These are phyloP conservation scores for Trichoderma breve DNA, from an alignment of 2,329 filamentous ascomycete genomes.

Conservation along the genomic window DNA sequence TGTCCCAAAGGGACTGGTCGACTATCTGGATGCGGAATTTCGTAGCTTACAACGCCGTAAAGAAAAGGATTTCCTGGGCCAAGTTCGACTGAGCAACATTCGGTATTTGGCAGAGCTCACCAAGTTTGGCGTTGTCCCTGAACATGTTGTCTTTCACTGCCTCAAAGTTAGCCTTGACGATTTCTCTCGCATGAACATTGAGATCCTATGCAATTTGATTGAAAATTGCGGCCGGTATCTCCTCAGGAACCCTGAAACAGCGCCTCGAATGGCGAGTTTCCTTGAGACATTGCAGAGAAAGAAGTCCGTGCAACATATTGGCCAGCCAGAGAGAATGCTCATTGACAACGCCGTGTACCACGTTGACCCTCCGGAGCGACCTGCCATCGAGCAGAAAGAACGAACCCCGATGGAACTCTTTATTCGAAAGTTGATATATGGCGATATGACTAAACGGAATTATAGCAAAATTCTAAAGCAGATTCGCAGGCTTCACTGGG, in stretches of 20 bases:
- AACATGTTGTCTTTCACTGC: conserved; percentile 98
- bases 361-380: conserved; percentile 89
- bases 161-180: conserved; percentile 96
- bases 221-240: conserved; percentile 97
- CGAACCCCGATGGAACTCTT: conserved; percentile 90
- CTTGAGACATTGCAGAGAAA: conserved; percentile 93
- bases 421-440: conserved; percentile 86
- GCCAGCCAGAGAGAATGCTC: conserved; percentile 94
- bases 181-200: conserved; percentile 98
- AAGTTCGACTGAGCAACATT: conserved; percentile 89
- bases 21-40: conserved; percentile 94
- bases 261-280: conserved; percentile 89
- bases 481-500: conserved; percentile 94
- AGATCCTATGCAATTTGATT: conserved; percentile 92
- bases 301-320: conserved; percentile 91
- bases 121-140: conserved; percentile 96
- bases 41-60: conserved; percentile 94
- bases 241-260: conserved; percentile 86
- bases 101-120: conserved; percentile 97
- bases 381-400: conserved; percentile 95
- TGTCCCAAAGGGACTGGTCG: conserved; percentile 85
- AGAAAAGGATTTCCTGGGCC: conserved; percentile 94
- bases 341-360: conserved; percentile 99
- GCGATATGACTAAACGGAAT: conserved; percentile 91
- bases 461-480: conserved; percentile 93